phyloP scores from a whole-genome alignment of 2,329 filamentous ascomycete species.

The Calonectria pteridis region DNA sequence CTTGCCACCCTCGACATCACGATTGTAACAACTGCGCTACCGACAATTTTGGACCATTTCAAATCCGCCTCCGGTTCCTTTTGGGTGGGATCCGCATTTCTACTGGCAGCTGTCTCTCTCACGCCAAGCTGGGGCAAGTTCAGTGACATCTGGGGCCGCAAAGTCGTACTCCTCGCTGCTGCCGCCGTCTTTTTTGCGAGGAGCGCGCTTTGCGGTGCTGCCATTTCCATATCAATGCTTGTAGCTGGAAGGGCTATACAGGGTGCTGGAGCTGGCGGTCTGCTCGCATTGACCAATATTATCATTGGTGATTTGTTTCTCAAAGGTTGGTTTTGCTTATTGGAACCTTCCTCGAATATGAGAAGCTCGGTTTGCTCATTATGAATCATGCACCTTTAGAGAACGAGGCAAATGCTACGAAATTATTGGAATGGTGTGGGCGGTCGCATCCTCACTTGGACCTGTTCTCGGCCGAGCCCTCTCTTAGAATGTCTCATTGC shows the following conservation, averaged over 20 bases:
- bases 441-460: not conserved
- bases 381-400: not conserved
- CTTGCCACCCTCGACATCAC: slow-evolving; percentile 9
- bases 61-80: slow-evolving; percentile 74
- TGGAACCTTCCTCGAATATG: not conserved
- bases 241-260: slow-evolving; percentile 61
- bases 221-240: slow-evolving; percentile 59
- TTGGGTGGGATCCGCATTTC: slow-evolving; percentile 78
- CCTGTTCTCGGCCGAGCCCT: not conserved
- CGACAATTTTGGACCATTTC: slow-evolving; percentile 70
- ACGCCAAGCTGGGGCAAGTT: slow-evolving; percentile 75
- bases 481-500: slow-evolving; percentile 1
- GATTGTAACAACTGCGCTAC: slow-evolving; percentile 39
- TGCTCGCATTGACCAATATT: slow-evolving; percentile 63
- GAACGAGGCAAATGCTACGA: slow-evolving; percentile 18
- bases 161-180: slow-evolving; percentile 61
- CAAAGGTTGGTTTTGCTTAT: not conserved
- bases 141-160: slow-evolving; percentile 68
- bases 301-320: slow-evolving; percentile 63
- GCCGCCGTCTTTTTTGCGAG: slow-evolving; percentile 63
- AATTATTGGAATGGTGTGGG: slow-evolving; percentile 11
- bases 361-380: not conserved
- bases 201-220: slow-evolving; percentile 59
- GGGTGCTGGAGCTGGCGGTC: slow-evolving; percentile 62
- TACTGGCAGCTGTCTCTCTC: slow-evolving; percentile 73